Conservation (phyloP, 257 asterid genomes). For the Plantago elongata region DNA sequence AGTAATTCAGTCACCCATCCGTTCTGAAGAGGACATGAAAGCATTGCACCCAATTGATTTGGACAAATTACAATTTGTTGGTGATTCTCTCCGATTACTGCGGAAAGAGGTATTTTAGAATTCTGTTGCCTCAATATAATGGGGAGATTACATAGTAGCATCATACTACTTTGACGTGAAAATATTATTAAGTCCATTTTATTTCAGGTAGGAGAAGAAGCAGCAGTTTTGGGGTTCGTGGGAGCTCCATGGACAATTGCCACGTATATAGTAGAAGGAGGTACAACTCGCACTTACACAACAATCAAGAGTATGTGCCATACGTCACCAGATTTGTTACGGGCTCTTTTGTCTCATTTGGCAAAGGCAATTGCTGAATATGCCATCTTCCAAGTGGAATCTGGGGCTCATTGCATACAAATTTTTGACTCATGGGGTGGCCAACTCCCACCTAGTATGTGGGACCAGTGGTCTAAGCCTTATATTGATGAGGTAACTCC, state of each 20-base stretch:
- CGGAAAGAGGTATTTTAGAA: slow-evolving; percentile 57
- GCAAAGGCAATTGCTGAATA: slow-evolving; percentile 53
- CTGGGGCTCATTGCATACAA: slow-evolving; percentile 95
- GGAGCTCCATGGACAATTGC: slow-evolving; percentile 99
- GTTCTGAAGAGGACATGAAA: slow-evolving; percentile 71
- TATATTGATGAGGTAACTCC: slow-evolving; percentile 71
- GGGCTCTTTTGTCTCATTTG: slow-evolving; percentile 76
- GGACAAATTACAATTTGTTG: slow-evolving; percentile 76
- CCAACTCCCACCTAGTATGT: slow-evolving; percentile 63
- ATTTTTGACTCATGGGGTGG: slow-evolving; percentile 97
- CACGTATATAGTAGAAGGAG: slow-evolving; percentile 90
- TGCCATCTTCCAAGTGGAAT: slow-evolving; percentile 70
- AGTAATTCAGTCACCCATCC: slow-evolving; percentile 75
- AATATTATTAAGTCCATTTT: not conserved
- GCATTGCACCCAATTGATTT: slow-evolving; percentile 69
- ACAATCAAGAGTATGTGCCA: slow-evolving; percentile 94
- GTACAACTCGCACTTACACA: slow-evolving; percentile 79
- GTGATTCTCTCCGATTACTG: slow-evolving; percentile 74
- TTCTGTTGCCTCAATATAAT: not conserved
- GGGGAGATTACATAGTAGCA: too few relatives aligned
- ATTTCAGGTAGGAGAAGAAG: slow-evolving; percentile 69
- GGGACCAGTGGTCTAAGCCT: slow-evolving; percentile 95
- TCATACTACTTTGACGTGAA: not conserved
- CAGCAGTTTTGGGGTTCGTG: slow-evolving; percentile 95
- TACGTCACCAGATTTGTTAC: slow-evolving; percentile 44